Base-by-base conservation (phyloP, 2,329 filamentous ascomycete species). In the Dothideomycetidae sp. region DNA sequence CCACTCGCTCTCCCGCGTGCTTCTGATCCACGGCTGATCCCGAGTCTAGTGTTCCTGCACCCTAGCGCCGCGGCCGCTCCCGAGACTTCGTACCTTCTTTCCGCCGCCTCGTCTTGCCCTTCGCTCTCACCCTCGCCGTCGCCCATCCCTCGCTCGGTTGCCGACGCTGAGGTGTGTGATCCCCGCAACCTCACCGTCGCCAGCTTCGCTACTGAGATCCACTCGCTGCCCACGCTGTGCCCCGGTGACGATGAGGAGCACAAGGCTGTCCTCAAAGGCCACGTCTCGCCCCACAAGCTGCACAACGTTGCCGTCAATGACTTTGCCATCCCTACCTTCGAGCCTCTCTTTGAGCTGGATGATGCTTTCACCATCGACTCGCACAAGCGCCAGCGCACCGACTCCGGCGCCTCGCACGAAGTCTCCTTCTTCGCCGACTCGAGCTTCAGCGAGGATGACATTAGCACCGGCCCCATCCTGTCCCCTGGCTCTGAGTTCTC, bases 61-160 rank as follows among this genome's bases (percentile, higher is more conserved):
- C 70, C 75, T 51, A 68, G 68, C 51, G 77, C 79, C 58, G 68
- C 21, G 21, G 21, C 76, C 62, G 71, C 67, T 34, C 42, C 44
- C 45, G 58, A 53, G 53, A 57, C 64, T 53, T 76, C 72, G 56
- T 82, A 86, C 58, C 70, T 83, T 49, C 67, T 84, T 48, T 81
- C 81, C 48, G 71, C 75, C 37, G 71, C 75, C 37, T 69, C 67
- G 47, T 75, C 79, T 31, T 88, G 80, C 66, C 81, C 84, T 48
- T 90, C 84, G 42, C 73, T 90, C 36, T 92, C 84, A 17, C 84
- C 85, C 13, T 93, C 84, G 19, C 84, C 85, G 12, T 81, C 82
- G 33, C 82, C 83, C 18, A 77, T 82, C 46, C 76, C 82, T 48
- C 67, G 71, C 50, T 75, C 81, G 39, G 64, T 78, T 55, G 75